These are phyloP conservation scores for Dichotomopilus funicola DNA, from an alignment of 2,329 filamentous ascomycete species.

Conservation along the genomic window DNA sequence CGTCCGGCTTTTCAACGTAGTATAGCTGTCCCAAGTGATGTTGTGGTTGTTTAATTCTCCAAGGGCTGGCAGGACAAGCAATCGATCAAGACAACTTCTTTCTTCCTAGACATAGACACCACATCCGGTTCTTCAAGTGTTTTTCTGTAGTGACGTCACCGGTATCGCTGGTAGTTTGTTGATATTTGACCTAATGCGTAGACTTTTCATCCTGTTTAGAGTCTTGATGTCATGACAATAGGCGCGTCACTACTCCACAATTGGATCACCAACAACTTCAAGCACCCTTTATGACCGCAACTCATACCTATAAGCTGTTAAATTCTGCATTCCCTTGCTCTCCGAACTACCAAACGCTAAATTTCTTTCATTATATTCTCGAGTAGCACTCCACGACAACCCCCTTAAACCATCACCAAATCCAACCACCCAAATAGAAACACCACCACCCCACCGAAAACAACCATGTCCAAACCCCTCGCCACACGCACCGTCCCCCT, in stretches of 20 bases:
- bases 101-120: no score
- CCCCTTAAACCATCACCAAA: not conserved
- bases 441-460: not conserved
- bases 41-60: no score
- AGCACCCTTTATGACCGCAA: not conserved
- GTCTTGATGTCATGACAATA: slow-evolving; percentile 1
- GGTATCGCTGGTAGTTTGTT: not conserved
- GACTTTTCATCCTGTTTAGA: not conserved
- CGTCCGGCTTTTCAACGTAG: no score
- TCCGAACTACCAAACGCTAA: not conserved
- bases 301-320: not conserved
- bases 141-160: no score
- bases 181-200: not conserved
- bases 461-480: slow-evolving; percentile 16
- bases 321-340: not conserved
- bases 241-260: not conserved
- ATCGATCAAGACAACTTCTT: no score
- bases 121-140: no score
- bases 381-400: not conserved
- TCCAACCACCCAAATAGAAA: not conserved
- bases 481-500: slow-evolving; percentile 15
- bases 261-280: not conserved
- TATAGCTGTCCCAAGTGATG: no score
- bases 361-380: no score
- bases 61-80: no score